Conservation (phyloP, 2,329 filamentous ascomycete species). For the Aspergillus intermedius region DNA sequence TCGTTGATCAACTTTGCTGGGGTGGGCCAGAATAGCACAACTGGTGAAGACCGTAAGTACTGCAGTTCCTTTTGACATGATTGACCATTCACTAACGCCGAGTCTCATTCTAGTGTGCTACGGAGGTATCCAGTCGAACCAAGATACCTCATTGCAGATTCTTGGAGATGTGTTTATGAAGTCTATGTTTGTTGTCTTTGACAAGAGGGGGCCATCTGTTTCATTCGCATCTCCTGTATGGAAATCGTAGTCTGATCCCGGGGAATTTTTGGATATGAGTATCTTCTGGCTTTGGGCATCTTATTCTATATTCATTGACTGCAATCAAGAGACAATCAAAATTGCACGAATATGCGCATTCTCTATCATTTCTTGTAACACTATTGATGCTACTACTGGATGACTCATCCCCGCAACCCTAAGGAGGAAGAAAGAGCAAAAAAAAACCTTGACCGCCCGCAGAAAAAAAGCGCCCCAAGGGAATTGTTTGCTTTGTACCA, state of each 20-base stretch:
- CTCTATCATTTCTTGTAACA: no score
- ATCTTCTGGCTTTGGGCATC: neutral
- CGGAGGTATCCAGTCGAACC: slow-evolving; percentile 54
- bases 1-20: slow-evolving; percentile 51
- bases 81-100: slow-evolving; percentile 11
- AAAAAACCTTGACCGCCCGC: no score
- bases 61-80: neutral
- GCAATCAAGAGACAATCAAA: neutral
- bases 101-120: slow-evolving; percentile 42
- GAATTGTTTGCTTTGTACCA: neutral
- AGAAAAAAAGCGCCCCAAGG: neutral
- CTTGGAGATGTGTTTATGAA: slow-evolving; percentile 58
- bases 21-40: slow-evolving; percentile 40
- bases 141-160: slow-evolving; percentile 51
- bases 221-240: slow-evolving; percentile 45
- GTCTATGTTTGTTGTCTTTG: slow-evolving; percentile 56
- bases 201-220: slow-evolving; percentile 43
- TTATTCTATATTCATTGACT: neutral
- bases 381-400: no score
- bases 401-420: no score
- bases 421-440: no score
- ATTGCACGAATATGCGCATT: no score
- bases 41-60: slow-evolving; percentile 32
- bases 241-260: neutral
- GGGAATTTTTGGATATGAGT: no score